These are phyloP conservation scores for Penicillium silybi DNA, from an alignment of 495 filamentous ascomycete species.

Conservation along the genomic window DNA sequence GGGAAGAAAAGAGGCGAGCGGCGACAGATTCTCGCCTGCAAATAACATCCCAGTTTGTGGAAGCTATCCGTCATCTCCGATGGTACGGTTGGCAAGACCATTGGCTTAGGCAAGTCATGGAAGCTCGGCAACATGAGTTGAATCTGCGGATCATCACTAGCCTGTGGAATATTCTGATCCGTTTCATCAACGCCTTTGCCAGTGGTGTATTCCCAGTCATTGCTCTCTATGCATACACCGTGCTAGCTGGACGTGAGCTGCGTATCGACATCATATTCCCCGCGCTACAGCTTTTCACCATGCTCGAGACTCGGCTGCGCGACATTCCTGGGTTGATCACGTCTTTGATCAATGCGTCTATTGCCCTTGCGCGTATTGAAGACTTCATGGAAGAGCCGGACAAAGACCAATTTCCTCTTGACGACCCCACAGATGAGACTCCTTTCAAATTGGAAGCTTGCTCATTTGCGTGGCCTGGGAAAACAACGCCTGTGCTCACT, in stretches of 20 bases:
- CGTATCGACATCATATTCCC: conserved; percentile 78
- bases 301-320: conserved; percentile 65
- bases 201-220: conserved; percentile 72
- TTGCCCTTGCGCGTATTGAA: conserved; percentile 75
- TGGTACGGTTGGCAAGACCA: conserved; percentile 85
- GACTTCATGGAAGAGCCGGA: conserved; percentile 81
- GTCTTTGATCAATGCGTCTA: conserved; percentile 65
- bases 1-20: conserved; percentile 60
- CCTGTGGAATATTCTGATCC: conserved; percentile 55
- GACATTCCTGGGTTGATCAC: conserved; percentile 70
- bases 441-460: conserved; percentile 54
- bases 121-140: conserved; percentile 63
- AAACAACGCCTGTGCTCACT: conserved; percentile 53
- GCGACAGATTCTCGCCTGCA: conserved; percentile 71
- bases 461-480: conserved; percentile 75
- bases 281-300: conserved; percentile 69
- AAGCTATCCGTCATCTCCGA: conserved; percentile 76
- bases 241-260: conserved; percentile 58
- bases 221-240: conserved; percentile 74
- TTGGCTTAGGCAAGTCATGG: conserved; percentile 72
- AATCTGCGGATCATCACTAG: conserved; percentile 60
- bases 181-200: conserved; percentile 58
- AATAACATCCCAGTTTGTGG: conserved; percentile 73
- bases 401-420: conserved; percentile 49
- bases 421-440: conserved; percentile 23